phyloP scores from a whole-genome alignment of 768 basidiomycete species.

The Auriscalpium vulgare region DNA sequence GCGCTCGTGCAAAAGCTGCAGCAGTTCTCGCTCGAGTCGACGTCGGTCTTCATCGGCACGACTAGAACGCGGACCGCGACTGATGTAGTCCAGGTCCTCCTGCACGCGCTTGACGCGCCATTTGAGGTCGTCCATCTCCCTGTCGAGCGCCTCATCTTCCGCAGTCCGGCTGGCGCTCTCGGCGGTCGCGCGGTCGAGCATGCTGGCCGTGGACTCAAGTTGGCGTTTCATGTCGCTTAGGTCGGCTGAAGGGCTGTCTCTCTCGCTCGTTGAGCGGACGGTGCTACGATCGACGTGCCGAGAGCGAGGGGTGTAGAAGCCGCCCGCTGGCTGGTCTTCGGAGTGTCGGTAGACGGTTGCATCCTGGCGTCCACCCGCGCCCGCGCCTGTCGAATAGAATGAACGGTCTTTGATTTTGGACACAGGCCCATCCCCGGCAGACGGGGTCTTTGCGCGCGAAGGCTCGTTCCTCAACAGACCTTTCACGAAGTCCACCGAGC shows the following conservation, averaged over 20 bases:
- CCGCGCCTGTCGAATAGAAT: conserved; percentile 47
- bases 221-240: conserved; percentile 82
- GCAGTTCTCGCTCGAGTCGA: conserved; percentile 79
- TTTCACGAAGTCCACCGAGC: conserved; percentile 83
- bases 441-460: conserved; percentile 56
- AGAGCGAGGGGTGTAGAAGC: conserved; percentile 71
- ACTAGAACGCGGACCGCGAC: conserved; percentile 60
- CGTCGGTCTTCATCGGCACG: conserved; percentile 82
- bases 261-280: conserved; percentile 68
- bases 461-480: conserved; percentile 83
- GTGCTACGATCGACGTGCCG: conserved; percentile 82
- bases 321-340: conserved; percentile 44
- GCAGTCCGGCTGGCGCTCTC: conserved; percentile 51
- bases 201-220: conserved; percentile 68
- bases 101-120: conserved; percentile 81
- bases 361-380: conserved; percentile 63
- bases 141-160: conserved; percentile 87
- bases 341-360: conserved; percentile 90
- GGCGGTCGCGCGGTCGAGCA: conserved; percentile 70
- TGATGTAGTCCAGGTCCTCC: conserved; percentile 86
- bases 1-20: conserved; percentile 81
- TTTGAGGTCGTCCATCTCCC: conserved; percentile 80
- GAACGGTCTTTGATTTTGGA: conserved; percentile 66
- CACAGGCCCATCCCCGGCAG: conserved; percentile 40
- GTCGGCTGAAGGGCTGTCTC: conserved; percentile 52